phyloP scores from a whole-genome alignment of 495 filamentous ascomycete species.

The Jackrogersella minutella region DNA sequence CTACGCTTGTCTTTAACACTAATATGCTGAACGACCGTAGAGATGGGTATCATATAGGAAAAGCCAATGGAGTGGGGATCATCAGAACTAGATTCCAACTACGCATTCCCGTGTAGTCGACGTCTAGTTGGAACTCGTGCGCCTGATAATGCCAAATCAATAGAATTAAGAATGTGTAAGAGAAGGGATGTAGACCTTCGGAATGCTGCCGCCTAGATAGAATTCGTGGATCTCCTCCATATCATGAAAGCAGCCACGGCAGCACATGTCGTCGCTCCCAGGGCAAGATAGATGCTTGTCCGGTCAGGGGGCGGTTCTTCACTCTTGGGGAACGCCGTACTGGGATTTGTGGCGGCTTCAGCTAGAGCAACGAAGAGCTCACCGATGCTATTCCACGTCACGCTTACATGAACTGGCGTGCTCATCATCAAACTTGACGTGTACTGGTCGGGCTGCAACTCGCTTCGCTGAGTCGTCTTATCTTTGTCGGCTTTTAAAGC shows the following conservation, averaged over 20 bases:
- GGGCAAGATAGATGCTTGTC: slow-evolving; percentile 82
- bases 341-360: slow-evolving; percentile 89
- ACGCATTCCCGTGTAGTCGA: slow-evolving; percentile 11
- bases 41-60: slow-evolving; percentile 38
- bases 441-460: slow-evolving; percentile 92
- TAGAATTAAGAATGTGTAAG: slow-evolving; percentile 21
- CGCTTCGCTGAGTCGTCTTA: slow-evolving; percentile 89
- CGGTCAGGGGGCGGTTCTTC: slow-evolving; percentile 84
- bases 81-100: slow-evolving; percentile 15
- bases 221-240: slow-evolving; percentile 60
- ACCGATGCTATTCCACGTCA: slow-evolving; percentile 86
- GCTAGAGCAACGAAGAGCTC: slow-evolving; percentile 89
- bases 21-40: slow-evolving; percentile 27
- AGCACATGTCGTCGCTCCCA: slow-evolving; percentile 82
- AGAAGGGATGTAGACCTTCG: slow-evolving; percentile 2
- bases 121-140: slow-evolving; percentile 1
- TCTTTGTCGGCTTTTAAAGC: slow-evolving; percentile 94
- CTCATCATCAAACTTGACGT: slow-evolving; percentile 81
- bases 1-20: slow-evolving; percentile 17
- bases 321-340: slow-evolving; percentile 83
- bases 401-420: slow-evolving; percentile 90
- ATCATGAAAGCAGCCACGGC: slow-evolving; percentile 82
- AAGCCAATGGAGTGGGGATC: slow-evolving; percentile 6
- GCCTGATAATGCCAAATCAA: slow-evolving; percentile 22
- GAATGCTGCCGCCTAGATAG: slow-evolving; percentile 28